Base-by-base conservation (phyloP, 495 filamentous ascomycete genomes). In the Pseudomonodictys pantanalensis region DNA sequence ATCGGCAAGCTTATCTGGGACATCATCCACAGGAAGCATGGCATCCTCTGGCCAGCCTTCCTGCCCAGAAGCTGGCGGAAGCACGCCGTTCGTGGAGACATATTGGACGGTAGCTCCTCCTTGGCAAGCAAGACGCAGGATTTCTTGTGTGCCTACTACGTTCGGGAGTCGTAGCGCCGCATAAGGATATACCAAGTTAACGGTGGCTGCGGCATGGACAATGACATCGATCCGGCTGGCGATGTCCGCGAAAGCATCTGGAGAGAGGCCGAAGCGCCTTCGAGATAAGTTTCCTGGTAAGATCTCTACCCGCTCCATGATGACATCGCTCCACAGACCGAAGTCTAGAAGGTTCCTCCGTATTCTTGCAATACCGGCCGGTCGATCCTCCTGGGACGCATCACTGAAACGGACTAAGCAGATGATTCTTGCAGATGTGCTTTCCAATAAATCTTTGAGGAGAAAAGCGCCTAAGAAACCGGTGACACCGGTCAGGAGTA, bases 161-260 rank as follows among this genome's bases (percentile, higher is more conserved):
- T 66, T 66, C 8, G 64, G 43, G 1, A 33, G n/a, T 5, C 81
- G 79, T 61, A 87, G 72, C 3, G 82, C 78, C 29, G 83, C 83
- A 55, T 86, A 87, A 0, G 84, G 83, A 62, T 86, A 86, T 0
- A 87, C 83, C 20, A 87, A 75, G 63, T 86, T 87, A 32, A 87
- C 84, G 0, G 81, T 84, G 11, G 84, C 84, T 8, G 78, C 84
- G 23, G 83, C 80, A 60, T 87, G 84, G 8, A 87, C 76, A 33
- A 87, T 84, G 22, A 86, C 84, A 56, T 86, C 77, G 1, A 83
- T 74, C 7, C 58, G 58, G n/a, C 10, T 23, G 24, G 80, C 82
- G 5, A 87, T 73, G 22, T 83, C 76, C 12, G 81, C 75, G 53
- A 84, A 88, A 8, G 69, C 72, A 12, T 83, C 79, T 0, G 76